Base-by-base conservation (phyloP, 78 protist genomes). In the Cavenderia fasciculata region DNA sequence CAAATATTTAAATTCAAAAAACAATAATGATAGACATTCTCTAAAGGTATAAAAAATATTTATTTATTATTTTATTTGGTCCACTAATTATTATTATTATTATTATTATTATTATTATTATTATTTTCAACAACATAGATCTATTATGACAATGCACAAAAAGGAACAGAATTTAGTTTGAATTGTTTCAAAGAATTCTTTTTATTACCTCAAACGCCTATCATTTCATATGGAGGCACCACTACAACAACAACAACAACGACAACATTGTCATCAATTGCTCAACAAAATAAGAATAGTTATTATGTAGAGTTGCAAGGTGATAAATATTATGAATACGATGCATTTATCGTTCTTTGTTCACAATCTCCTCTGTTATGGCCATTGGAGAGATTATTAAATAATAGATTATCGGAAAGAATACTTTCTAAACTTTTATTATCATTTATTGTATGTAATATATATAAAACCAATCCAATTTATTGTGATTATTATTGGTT, bases 191-290 rank as follows among this genome's bases (percentile, higher is more conserved):
- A 63, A 47, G 19, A 63, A 40, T 63, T 63, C 72, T 63, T 63
- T 63, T 63, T 63, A 40, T 38, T 63, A 38, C 12, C 54, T 38
- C 72, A 63, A 40, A 63, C 72, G 5, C 72, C 72, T n/a, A 63
- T 63, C n/a, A 16, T 63, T 14, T 38, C 8, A 40, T 11, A 27
- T 27, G 63, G 27, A 57, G 27, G 27, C 27, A 27, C 63, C 6
- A 4, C 63, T 27, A 38, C 72, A 36, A 27, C 25, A 31, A 33
- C 29, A 36, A 16, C 47, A 16, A 4, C 72, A 36, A 19, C 7
- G 7, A 56, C 62, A 56, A 25, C 27, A 19, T 5, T 19, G 62
- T 25, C 31, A 56, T 38, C 51, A 40, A 14, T 14, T 18, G 14
- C n/a, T n/a, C 54, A 49, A 49, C 14, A 43, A 12, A 31, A 69